Conservation (phyloP, 257 asterid species). For the Nicotiana attenuata region DNA sequence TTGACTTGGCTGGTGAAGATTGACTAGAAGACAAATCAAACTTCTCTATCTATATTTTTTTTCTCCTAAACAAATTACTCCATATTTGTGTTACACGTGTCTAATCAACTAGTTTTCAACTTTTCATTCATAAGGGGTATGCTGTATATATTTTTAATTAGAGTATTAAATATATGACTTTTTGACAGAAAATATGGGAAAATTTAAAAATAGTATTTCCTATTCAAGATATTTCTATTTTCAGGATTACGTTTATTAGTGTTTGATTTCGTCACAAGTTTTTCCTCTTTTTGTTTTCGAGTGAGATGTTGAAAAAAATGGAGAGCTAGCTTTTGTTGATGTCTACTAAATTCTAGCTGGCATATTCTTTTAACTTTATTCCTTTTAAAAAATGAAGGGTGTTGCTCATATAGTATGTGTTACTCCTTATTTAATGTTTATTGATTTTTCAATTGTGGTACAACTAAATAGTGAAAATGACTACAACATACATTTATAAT, state of each 20-base stretch:
- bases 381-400: not conserved
- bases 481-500: not conserved
- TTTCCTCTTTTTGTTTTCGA: not conserved
- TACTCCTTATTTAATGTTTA: not conserved
- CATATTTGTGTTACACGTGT: no score
- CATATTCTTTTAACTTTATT: not conserved
- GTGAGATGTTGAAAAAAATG: not conserved
- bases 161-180: not conserved
- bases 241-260: not conserved
- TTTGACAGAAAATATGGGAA: not conserved
- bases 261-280: constrained; percentile 1
- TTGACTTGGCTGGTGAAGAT: not conserved
- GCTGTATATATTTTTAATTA: not conserved
- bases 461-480: not conserved
- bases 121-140: not conserved
- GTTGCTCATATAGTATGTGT: not conserved
- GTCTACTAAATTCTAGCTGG: not conserved
- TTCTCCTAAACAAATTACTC: not conserved
- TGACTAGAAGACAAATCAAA: not conserved
- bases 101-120: no score
- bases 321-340: constrained; percentile 4
- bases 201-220: no score
- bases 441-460: not conserved
- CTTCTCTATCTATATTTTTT: not conserved
- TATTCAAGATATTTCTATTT: not conserved